Percentiles rank a stretch among this genome's conserved stretches.
These are phyloP conservation scores for Diaporthe longicolla DNA, from an alignment of 2,329 filamentous ascomycete genomes.

Conservation along the genomic window DNA sequence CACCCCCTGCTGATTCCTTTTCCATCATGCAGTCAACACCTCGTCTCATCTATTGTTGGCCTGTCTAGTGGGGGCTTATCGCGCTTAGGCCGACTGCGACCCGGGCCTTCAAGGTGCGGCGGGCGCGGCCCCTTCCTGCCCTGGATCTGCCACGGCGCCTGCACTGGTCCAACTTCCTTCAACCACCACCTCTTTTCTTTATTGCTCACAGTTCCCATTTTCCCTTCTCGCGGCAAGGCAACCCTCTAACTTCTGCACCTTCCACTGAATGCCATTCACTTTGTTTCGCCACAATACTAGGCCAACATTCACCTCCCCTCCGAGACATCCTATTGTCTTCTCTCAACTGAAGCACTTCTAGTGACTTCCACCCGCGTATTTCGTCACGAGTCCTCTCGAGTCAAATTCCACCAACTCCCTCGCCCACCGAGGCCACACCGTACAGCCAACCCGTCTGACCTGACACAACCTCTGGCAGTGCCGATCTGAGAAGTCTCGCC, in stretches of 20 bases:
- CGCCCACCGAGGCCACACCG: slow-evolving; percentile 4
- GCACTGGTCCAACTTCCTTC: slow-evolving; percentile 21
- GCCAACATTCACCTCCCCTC: not conserved
- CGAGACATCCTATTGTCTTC: not conserved
- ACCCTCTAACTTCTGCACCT: not conserved
- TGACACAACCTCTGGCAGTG: not conserved
- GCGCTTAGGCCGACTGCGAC: slow-evolving; percentile 36
- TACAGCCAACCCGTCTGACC: not conserved
- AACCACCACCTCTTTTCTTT: slow-evolving; percentile 26
- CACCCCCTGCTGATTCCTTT: slow-evolving; percentile 14
- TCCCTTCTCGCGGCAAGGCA: not conserved
- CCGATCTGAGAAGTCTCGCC: not conserved
- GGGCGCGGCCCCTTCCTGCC: slow-evolving; percentile 31
- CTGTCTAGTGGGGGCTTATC: slow-evolving; percentile 24
- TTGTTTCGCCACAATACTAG: not conserved
- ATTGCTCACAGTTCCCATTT: not conserved
- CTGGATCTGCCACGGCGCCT: slow-evolving; percentile 31
- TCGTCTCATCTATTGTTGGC: slow-evolving; percentile 30
- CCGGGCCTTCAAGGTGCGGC: slow-evolving; percentile 26
- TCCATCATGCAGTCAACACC: slow-evolving; percentile 14
- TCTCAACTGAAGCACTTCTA: not conserved
- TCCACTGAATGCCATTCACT: slow-evolving; percentile 26
- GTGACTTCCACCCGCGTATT: slow-evolving; percentile 13
- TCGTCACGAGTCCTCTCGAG: slow-evolving; percentile 27
- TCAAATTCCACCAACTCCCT: not conserved